phyloP scores from a whole-genome alignment of 83 land plant genomes.

The Picea mariana region DNA sequence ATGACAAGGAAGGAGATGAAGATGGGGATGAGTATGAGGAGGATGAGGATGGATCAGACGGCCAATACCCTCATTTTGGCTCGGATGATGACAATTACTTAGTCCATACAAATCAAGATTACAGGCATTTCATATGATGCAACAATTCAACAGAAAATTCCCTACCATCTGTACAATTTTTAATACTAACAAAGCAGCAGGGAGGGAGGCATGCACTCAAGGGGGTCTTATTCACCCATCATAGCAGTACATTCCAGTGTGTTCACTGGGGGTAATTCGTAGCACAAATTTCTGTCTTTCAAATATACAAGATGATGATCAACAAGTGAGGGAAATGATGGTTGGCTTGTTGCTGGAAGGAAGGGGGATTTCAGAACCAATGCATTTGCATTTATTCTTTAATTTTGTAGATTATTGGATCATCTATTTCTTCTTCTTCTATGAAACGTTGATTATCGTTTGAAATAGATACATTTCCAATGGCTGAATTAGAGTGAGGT shows the following conservation, averaged over 20 bases:
- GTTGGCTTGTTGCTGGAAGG: slow-evolving; percentile 2
- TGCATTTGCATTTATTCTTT: slow-evolving; percentile 10
- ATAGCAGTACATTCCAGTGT: not conserved
- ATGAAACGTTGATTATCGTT: not conserved
- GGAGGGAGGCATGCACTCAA: not conserved
- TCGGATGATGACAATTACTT: slow-evolving; percentile 15
- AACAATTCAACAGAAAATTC: not conserved
- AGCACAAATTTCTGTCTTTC: not conserved
- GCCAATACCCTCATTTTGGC: not conserved
- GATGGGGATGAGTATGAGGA: slow-evolving; percentile 3
- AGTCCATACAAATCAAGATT: slow-evolving; percentile 8
- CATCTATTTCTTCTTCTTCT: not conserved
- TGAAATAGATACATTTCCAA: not conserved
- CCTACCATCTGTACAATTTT: slow-evolving; percentile 8
- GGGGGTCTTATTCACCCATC: not conserved
- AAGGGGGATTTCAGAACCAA: slow-evolving; percentile 7
- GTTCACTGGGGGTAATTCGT: not conserved
- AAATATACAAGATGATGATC: not conserved
- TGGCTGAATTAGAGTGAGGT: not conserved
- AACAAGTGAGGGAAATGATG: not conserved
- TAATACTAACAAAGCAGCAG: not conserved
- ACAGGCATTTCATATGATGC: slow-evolving; percentile 4
- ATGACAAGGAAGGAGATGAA: not conserved
- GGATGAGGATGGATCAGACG: not conserved
- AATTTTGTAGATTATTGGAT: slow-evolving; percentile 8